Conservation (phyloP, 2,329 filamentous ascomycete genomes). For the Botrytis squamosa region DNA sequence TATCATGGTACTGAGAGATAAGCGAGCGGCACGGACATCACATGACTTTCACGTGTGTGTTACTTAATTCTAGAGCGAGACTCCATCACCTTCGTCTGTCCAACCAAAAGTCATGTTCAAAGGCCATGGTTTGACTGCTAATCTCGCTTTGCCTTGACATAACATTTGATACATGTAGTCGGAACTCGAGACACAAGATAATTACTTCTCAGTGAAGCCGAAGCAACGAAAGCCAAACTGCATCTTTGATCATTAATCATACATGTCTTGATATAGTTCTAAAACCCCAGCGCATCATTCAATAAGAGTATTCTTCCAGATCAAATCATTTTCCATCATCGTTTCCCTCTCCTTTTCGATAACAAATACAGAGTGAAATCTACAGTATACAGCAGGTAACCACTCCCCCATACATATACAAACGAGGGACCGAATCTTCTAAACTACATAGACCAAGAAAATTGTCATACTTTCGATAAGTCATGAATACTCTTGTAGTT, state of each 20-base stretch:
- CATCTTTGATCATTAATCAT: neutral
- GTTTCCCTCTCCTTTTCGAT: too few species aligned
- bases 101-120: neutral
- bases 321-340: too few species aligned
- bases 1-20: neutral
- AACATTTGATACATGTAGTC: accelerated
- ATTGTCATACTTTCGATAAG: too few species aligned
- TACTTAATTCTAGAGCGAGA: neutral
- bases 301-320: too few species aligned
- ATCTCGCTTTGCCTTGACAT: neutral
- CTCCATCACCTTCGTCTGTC: neutral
- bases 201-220: neutral
- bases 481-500: too few species aligned
- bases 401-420: too few species aligned
- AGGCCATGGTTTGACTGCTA: neutral
- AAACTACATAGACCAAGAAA: too few species aligned
- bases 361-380: too few species aligned
- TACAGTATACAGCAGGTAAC: too few species aligned
- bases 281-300: too few species aligned
- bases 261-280: neutral
- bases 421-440: too few species aligned
- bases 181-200: neutral
- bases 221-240: neutral
- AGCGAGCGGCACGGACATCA: neutral
- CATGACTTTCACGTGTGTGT: neutral